Percentiles rank a stretch among this genome's conserved stretches.
Conservation (phyloP, 2,329 filamentous ascomycete species). For the Cladosporium sp. region DNA sequence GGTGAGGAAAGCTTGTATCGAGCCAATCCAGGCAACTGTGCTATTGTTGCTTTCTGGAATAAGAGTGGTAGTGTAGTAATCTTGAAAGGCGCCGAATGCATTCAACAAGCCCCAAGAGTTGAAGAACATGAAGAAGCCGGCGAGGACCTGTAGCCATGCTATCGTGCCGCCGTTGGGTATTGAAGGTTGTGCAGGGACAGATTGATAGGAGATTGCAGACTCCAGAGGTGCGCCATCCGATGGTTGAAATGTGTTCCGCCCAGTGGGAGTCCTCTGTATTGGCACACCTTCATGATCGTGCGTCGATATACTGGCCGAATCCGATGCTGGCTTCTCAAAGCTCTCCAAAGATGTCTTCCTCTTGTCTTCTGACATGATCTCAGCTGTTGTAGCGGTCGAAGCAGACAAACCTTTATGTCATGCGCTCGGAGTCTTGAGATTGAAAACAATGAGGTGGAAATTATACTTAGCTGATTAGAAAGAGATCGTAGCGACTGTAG, state of each 20-base stretch:
- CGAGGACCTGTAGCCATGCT: constrained; percentile 45
- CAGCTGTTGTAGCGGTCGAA: background rate
- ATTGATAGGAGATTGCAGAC: constrained; percentile 20
- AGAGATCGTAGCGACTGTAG: background rate
- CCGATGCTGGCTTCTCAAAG: background rate
- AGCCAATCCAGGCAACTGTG: constrained; percentile 48
- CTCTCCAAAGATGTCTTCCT: background rate
- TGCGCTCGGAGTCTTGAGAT: background rate
- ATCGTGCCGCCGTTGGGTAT: constrained; percentile 39
- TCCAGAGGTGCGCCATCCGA: constrained; percentile 19
- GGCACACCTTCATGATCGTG: background rate
- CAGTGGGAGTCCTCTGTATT: background rate
- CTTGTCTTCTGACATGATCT: background rate
- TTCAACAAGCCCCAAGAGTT: constrained; percentile 36
- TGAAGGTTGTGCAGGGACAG: constrained; percentile 17
- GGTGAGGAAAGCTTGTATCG: constrained; percentile 46
- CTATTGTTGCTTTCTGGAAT: constrained; percentile 9
- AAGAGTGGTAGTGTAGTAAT: constrained; percentile 15
- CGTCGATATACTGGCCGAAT: constrained; percentile 2
- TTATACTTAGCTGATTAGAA: background rate
- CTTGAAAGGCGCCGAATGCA: constrained; percentile 16
- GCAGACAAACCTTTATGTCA: background rate
- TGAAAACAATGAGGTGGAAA: background rate
- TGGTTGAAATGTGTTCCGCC: background rate
- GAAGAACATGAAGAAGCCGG: constrained; percentile 43